phyloP scores from a whole-genome alignment of 208 protist genomes.

The Wallacemonas sp. region DNA sequence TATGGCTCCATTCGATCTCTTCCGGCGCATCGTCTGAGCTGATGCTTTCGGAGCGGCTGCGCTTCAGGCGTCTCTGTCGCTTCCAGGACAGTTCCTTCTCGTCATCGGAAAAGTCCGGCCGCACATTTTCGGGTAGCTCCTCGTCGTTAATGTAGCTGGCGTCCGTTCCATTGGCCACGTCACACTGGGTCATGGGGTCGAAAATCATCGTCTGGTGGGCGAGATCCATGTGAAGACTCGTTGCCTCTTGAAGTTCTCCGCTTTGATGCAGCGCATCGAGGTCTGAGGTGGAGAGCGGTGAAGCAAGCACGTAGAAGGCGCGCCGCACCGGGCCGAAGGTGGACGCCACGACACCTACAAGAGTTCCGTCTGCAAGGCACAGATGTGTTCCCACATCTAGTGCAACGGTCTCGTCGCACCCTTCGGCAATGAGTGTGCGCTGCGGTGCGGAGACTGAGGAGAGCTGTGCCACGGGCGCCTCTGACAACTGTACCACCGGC shows the following conservation, averaged over 20 bases:
- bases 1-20: slow-evolving; percentile 36
- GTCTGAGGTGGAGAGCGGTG: background rate
- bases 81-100: slow-evolving; percentile 86
- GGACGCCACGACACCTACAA: slow-evolving; percentile 49
- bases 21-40: slow-evolving; percentile 40
- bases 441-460: slow-evolving; percentile 25
- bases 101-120: slow-evolving; percentile 88
- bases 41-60: slow-evolving; percentile 21
- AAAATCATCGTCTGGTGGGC: slow-evolving; percentile 50
- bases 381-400: slow-evolving; percentile 71
- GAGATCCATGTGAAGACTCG: slow-evolving; percentile 56
- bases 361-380: slow-evolving; percentile 52
- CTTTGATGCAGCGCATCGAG: background rate
- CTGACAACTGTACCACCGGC: slow-evolving; percentile 48
- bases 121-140: slow-evolving; percentile 74
- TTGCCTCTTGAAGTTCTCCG: slow-evolving; percentile 10
- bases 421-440: slow-evolving; percentile 48
- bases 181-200: slow-evolving; percentile 51
- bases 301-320: slow-evolving; percentile 53
- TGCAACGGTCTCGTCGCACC: slow-evolving; percentile 24
- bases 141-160: slow-evolving; percentile 90
- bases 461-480: slow-evolving; percentile 44
- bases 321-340: slow-evolving; percentile 63
- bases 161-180: slow-evolving; percentile 64
- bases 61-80: slow-evolving; percentile 34